Base-by-base conservation (phyloP, 228 moss, liverwort and hornwort species). In the Sphagnum magellanicum region DNA sequence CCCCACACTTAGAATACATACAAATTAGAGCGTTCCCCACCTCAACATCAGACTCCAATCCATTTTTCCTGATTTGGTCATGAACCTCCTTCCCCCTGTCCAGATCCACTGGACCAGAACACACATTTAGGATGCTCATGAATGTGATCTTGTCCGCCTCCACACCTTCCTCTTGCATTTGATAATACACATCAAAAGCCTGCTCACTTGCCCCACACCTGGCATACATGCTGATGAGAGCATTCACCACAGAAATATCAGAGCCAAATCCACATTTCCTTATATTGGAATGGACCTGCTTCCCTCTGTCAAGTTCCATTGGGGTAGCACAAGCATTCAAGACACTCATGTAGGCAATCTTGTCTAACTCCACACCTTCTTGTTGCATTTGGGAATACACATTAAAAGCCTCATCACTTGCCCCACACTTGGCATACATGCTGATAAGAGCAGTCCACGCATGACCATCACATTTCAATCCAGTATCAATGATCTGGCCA, bases 311-410 rank as follows among this genome's bases (percentile, higher is more conserved):
- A 51, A 47, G 50, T 67, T 32, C 67, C 50, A 10, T 50, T 51
- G 50, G 48, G 50, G 7, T 67, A 11, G 50, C 67, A 67, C 67
- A 67, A 67, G 67, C 46, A 10, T 67, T 67, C 48, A 67, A 16
- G 14, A 50, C 50, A 10, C 3, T 50, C 13, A 67, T 49, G 50
- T 32, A 67, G 8, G 67, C 4, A 9, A 48, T 10, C 63, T 16
- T 64, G 16, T 48, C 47, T 32, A 32, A 32, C 32, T 32, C 32
- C 32, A 32, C 32, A 32, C 32, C 2, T 32, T 32, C 32, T 32
- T 32, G 32, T 32, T 32, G 32, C 32, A 32, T 32, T 32, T 32
- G 32, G 32, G 32, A 32, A 32, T 32, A 32, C 32, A 32, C 32
- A 32, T 32, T 32, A 32, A 32, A 32, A 32, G 32, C 32, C 32